A percentile compares a stretch with the other conserved stretches of the same genome.
Evolutionary conservation across 352 stramenopile genomes (phyloP).

Genomic region (Pythium scleroteichum): DNA sequence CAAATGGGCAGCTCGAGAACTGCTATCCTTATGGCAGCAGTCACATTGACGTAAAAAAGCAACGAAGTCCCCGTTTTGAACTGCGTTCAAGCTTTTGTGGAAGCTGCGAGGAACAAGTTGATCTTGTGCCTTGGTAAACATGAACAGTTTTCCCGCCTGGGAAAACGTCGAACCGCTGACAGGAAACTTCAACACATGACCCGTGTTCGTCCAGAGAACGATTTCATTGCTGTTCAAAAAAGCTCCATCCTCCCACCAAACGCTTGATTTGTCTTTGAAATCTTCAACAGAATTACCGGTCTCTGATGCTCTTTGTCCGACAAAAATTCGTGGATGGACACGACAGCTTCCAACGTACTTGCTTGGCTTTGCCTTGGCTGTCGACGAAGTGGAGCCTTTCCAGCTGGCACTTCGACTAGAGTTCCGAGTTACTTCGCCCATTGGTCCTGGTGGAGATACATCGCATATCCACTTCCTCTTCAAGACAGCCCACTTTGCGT

Average conservation of each 20-base stretch:
- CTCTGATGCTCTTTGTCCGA: constrained; percentile 11
- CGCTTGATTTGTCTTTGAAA: background rate
- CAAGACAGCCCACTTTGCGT: constrained; percentile 70
- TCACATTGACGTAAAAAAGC: constrained; percentile 57
- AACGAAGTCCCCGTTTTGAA: constrained; percentile 57
- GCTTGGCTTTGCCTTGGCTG: constrained; percentile 33
- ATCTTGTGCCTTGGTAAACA: constrained; percentile 84
- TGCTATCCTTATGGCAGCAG: constrained; percentile 37
- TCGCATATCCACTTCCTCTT: constrained; percentile 82
- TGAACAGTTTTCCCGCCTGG: constrained; percentile 58
- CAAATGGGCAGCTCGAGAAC: constrained; percentile 3
- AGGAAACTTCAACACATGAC: constrained; percentile 67
- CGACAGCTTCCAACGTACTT: constrained; percentile 54
- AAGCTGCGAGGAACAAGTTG: constrained; percentile 79
- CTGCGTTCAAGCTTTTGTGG: constrained; percentile 52
- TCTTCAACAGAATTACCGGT: background rate
- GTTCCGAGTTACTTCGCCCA: background rate
- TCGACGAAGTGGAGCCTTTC: constrained; percentile 23
- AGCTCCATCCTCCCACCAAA: constrained; percentile 58
- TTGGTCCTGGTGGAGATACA: constrained; percentile 28
- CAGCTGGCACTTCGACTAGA: constrained; percentile 19
- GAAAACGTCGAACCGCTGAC: constrained; percentile 24
- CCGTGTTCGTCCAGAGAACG: constrained; percentile 67
- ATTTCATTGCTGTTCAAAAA: constrained; percentile 71
- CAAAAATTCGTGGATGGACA: constrained; percentile 38